phyloP scores from a whole-genome alignment of 495 filamentous ascomycete species.

The Neurospora intermedia region DNA sequence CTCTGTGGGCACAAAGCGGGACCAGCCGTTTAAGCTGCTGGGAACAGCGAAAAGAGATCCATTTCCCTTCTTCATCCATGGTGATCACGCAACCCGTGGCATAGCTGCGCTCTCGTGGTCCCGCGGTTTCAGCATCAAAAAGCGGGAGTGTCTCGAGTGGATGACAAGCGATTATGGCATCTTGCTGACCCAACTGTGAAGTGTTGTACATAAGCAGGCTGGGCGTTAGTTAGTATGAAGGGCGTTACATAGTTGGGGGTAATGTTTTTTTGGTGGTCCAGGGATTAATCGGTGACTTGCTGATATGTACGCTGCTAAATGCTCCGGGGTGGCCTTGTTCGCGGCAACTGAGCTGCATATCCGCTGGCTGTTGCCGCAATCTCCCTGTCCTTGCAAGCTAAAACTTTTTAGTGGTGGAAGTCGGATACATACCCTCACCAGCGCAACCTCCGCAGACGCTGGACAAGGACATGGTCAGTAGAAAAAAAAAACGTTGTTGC shows the following conservation, averaged over 20 bases:
- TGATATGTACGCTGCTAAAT: neutral
- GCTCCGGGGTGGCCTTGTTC: neutral
- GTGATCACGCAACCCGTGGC: neutral
- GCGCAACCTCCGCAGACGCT: neutral
- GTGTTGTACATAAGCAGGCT: neutral
- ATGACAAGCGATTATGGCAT: neutral
- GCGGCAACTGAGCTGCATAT: neutral
- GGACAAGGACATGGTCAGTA: neutral
- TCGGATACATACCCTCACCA: neutral
- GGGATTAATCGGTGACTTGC: neutral
- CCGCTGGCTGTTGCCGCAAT: neutral
- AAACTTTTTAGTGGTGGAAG: neutral
- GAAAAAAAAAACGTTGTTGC: neutral
- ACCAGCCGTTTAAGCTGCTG: neutral
- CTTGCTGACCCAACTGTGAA: neutral
- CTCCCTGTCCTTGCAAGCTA: neutral
- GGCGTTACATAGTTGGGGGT: neutral
- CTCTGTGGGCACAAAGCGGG: neutral
- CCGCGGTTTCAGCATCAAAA: neutral
- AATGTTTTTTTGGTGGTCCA: neutral
- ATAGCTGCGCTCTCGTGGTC: neutral
- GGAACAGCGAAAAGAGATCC: neutral
- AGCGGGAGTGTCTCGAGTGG: neutral
- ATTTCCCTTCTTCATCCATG: neutral
- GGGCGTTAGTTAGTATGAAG: neutral